Evolutionary conservation across 2,329 filamentous ascomycete genomes (phyloP).

Genomic region (Orbilia javanica): DNA sequence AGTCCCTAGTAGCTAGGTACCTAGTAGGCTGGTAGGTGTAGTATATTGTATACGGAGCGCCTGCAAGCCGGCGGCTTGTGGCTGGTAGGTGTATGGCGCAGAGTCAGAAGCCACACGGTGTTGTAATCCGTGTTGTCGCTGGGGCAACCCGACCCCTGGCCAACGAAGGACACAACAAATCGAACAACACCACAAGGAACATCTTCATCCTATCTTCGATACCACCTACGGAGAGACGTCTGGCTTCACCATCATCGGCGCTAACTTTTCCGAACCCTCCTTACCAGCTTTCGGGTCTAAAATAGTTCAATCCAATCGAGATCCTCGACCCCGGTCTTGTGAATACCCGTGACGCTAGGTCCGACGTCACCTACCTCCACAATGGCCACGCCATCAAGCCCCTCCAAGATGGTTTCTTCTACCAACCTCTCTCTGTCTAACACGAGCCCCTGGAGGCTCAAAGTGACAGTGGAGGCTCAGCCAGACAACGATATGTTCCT

Average conservation of each 20-base stretch:
- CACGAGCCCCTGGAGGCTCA: slow-evolving; percentile 53
- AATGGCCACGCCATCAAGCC: slow-evolving; percentile 40
- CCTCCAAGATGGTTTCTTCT: slow-evolving; percentile 52
- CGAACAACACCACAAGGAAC: slow-evolving; percentile 5
- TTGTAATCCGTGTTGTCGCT: no score
- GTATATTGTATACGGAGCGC: no score
- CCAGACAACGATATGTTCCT: slow-evolving; percentile 50
- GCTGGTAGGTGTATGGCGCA: no score
- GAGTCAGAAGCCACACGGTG: no score
- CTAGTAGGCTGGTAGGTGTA: no score
- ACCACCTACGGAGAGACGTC: slow-evolving; percentile 2
- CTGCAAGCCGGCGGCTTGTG: no score
- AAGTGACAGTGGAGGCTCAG: slow-evolving; percentile 53
- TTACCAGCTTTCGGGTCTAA: background rate
- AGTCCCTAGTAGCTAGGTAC: no score
- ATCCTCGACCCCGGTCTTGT: no score
- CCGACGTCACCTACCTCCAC: background rate
- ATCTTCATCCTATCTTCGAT: background rate
- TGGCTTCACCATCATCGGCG: background rate
- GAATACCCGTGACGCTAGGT: background rate
- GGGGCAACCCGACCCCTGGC: slow-evolving; percentile 45
- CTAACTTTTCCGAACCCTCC: background rate
- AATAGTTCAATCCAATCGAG: background rate
- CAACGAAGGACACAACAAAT: slow-evolving; percentile 19
- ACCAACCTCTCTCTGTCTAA: slow-evolving; percentile 54